Evolutionary conservation across 2,329 filamentous ascomycete genomes (phyloP).

Genomic region (Pleurostoma richardsiae): DNA sequence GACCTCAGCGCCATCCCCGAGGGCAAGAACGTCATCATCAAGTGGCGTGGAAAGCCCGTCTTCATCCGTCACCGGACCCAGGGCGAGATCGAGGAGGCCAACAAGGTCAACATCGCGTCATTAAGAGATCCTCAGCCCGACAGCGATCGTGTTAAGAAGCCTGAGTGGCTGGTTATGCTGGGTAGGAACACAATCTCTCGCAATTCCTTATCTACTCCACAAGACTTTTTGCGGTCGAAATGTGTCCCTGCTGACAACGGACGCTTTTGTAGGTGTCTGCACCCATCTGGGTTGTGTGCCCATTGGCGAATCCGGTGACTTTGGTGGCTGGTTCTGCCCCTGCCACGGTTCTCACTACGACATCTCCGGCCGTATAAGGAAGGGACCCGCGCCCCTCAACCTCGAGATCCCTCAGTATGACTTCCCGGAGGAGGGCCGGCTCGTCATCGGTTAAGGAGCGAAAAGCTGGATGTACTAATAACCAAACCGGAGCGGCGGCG

Average conservation of each 20-base stretch:
- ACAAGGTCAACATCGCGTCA: slow-evolving; percentile 74
- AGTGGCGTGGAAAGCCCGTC: slow-evolving; percentile 99
- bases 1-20: slow-evolving; percentile 89
- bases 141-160: slow-evolving; percentile 91
- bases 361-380: slow-evolving; percentile 96
- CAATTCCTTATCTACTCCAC: no score
- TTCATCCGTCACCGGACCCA: slow-evolving; percentile 98
- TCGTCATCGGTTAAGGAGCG: slow-evolving; percentile 80
- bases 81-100: slow-evolving; percentile 90
- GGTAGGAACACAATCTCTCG: slow-evolving; percentile 46
- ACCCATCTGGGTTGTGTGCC: slow-evolving; percentile 98
- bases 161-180: slow-evolving; percentile 98
- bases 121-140: slow-evolving; percentile 92
- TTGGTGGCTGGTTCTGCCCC: slow-evolving; percentile 98
- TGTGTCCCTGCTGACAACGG: slow-evolving; percentile 13
- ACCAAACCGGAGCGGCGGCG: slow-evolving; percentile 1
- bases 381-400: slow-evolving; percentile 95
- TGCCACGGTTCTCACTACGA: slow-evolving; percentile 99
- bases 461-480: slow-evolving; percentile 8
- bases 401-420: slow-evolving; percentile 90
- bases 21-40: slow-evolving; percentile 99
- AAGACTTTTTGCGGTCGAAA: no score
- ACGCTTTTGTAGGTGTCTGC: slow-evolving; percentile 69
- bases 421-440: slow-evolving; percentile 83
- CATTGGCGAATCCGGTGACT: slow-evolving; percentile 98